These are phyloP conservation scores for Malassezia slooffiae DNA, from an alignment of 1,284 basidiomycete species.

Conservation along the genomic window DNA sequence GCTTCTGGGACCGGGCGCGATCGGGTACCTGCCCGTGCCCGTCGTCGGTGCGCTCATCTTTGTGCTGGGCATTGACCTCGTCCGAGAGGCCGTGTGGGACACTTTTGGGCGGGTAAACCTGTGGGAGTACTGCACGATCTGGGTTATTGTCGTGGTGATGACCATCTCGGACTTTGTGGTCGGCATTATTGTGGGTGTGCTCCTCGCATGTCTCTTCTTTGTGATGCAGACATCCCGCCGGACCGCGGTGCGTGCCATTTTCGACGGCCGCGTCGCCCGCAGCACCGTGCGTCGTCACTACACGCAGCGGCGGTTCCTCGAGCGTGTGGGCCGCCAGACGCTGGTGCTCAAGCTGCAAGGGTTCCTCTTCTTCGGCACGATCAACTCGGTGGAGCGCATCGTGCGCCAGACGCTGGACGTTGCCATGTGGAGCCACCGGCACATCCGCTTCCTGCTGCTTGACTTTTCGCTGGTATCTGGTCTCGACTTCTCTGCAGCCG, in stretches of 20 bases:
- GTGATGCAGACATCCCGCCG: slow-evolving; percentile 81
- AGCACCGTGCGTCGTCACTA: slow-evolving; percentile 84
- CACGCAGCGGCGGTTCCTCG: slow-evolving; percentile 76
- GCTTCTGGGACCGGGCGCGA: slow-evolving; percentile 61
- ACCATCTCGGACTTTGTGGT: slow-evolving; percentile 61
- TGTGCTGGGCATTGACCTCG: slow-evolving; percentile 83
- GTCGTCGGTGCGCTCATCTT: slow-evolving; percentile 73
- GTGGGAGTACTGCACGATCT: slow-evolving; percentile 52
- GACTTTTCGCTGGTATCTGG: slow-evolving; percentile 68
- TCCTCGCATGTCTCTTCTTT: slow-evolving; percentile 88
- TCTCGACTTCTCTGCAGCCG: slow-evolving; percentile 86
- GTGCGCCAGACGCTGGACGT: slow-evolving; percentile 64
- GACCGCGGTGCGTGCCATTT: slow-evolving; percentile 36
- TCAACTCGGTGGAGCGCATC: slow-evolving; percentile 67
- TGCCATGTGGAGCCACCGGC: slow-evolving; percentile 63
- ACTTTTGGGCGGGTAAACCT: slow-evolving; percentile 65
- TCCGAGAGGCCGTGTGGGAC: slow-evolving; percentile 89
- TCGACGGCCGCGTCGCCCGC: slow-evolving; percentile 48
- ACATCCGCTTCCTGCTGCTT: slow-evolving; percentile 62
- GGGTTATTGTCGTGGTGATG: slow-evolving; percentile 63
- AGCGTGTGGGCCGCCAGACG: slow-evolving; percentile 81
- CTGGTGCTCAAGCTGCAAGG: slow-evolving; percentile 77
- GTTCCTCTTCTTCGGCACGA: slow-evolving; percentile 93
- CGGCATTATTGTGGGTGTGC: slow-evolving; percentile 81
- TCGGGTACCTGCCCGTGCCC: slow-evolving; percentile 43